Base-by-base conservation (phyloP, 495 filamentous ascomycete species). In the Apiosordaria backusii region DNA sequence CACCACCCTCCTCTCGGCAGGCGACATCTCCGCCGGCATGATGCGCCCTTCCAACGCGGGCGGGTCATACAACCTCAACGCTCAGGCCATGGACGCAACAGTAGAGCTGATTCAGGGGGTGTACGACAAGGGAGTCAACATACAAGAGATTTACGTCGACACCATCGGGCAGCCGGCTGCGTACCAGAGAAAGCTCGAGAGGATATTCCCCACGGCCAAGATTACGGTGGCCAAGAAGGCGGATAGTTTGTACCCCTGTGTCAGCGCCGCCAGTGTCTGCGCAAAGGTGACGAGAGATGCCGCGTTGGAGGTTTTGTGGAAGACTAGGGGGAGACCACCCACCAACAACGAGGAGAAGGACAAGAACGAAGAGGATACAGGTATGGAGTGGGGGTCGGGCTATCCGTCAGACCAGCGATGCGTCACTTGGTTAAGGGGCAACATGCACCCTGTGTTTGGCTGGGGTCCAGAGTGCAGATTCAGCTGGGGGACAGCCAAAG, bases 161-260 rank as follows among this genome's bases (percentile, higher is more conserved):
- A 98, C 95, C 0, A 90, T 99, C 71, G 95, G 95, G 0, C 88
- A 84, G 50, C 92, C 93, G 5, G 85, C 80, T 4, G 80, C 84
- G 1, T 97, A 99, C 80, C 96, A 97, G 80, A 82, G 82, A 70
- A 92, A 90, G 69, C 79, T 99, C 50, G 90, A 93, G 76, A 81
- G 87, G 35, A 82, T 94, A 22, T 99, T 98, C 73, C 95, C 95
- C 0, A 87, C 86, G 0, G 75, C 87, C 15, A 83, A 83, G 52
- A 89, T 99, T 69, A 97, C 91, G 4, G 95, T 99, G 21, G 91
- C 91, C 2, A 97, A 97, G 80, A 98, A 98, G 84, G 95, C 96
- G 3, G 95, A 99, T 71, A 91, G 88, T 18, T 71, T 97, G 57
- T 99, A 96, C 76, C 96, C 95, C 4, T 93, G 90, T 76, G 95